Base-by-base conservation (phyloP, 345 rosid genomes). In the Eucalyptus curtisii region DNA sequence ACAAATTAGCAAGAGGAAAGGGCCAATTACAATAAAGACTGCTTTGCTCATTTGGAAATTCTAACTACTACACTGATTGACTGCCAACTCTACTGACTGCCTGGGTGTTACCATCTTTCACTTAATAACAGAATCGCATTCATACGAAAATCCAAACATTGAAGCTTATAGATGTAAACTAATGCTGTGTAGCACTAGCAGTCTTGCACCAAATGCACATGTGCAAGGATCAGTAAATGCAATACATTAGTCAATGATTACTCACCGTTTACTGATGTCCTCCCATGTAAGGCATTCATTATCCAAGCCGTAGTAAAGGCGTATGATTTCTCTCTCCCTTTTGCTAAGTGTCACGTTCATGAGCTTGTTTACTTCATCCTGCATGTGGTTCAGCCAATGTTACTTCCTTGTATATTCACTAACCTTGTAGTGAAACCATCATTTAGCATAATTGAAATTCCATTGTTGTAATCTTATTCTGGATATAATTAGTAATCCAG, bases 241-340 rank as follows among this genome's bases (percentile, higher is more conserved):
- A 7, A 15, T 27, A 17, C 33, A 10, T 22, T 48, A 52, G 86
- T 30, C 47, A 2, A 27, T 49, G 49, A 45, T 55, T 45, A 90
- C 95, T 93, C 89, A 97, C 99, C 98, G 95, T 92, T 97, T 98
- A 88, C 99, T 98, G 79, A 98, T 98, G 90, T 98, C 98, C 93
- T 97, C 99, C 98, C 99, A 95, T n/a, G 99, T 95, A 89, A 97
- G 98, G 91, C 96, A 92, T 94, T 94, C 96, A 10, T 93, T 92
- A 90, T 94, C 98, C 49, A 96, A 92, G 86, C 98, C 99, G 80
- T 96, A 91, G 92, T 98, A 98, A 87, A 97, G 96, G 40, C 97
- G 95, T 37, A 98, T 93, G 31, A 98, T 98, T 89, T 98, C 97
- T 91, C 91, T 93, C 87, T 98, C 99, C 33, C 99, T 92, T 90